Base-by-base conservation (phyloP, 2,329 filamentous ascomycete genomes). In the Tolypocladium inflatum region DNA sequence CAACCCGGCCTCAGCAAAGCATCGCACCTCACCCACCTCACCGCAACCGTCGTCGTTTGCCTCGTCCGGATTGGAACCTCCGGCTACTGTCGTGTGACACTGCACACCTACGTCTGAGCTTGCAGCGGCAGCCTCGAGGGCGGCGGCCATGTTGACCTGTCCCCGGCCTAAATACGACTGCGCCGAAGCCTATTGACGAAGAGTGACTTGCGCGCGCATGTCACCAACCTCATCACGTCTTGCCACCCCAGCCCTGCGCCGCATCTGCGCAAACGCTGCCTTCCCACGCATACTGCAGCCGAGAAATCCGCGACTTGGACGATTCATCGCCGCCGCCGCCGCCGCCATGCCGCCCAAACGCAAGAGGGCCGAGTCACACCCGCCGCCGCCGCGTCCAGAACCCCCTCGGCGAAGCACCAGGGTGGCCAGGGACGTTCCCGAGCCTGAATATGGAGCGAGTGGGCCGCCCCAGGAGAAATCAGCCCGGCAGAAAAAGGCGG, bases 261-360 rank as follows among this genome's bases (percentile, higher is more conserved):
- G 45, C 17, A 15, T 30, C 15, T 33, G 15, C 19, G 45, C 15
- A 19, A 33, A 13, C 17, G 8, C 26, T 50, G 23, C 45, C 26
- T 33, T 4, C 2, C 8, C 17, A n/a, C 45, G 26, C 26, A 2
- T 9, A 23, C 45, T 10, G 10, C 15, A 15, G 4, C 26, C 23
- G 45, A 19, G 23, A 8, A 17, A 15, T 50, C 15, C 26, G 10
- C 26, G 26, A 19, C 23, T 4, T 50, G 26, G 15, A 33, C 45
- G 13, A 8, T 39, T 23, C 54, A 6, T 55, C 26, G 26, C 26
- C 33, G 48, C 37, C 38, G 37, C n/a, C 23, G 43, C 11, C 41
- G 26, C 42, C 30, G 58, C 38, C 13, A 78, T 78, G 75, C 66
- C 67, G 2, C 45, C 68, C 4, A 78, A 77, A 62, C 70, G 75